Evolutionary conservation across 2,329 filamentous ascomycete genomes (phyloP).

Genomic region (Grosmannia serpens): DNA sequence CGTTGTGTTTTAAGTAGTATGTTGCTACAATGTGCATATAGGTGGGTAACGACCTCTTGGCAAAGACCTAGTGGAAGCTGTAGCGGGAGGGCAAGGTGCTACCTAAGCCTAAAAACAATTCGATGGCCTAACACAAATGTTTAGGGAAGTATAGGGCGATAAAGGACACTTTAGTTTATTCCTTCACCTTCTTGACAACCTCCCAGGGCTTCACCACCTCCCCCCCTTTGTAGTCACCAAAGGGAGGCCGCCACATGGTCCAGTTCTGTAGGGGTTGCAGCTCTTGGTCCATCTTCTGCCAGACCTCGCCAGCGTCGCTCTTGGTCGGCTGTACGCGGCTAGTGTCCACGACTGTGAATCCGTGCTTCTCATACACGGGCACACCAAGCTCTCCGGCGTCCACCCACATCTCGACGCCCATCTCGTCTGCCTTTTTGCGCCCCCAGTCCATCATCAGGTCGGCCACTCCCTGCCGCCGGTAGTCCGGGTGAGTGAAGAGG

Average conservation of each 20-base stretch:
- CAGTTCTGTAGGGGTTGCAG: not conserved
- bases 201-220: not conserved
- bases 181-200: not conserved
- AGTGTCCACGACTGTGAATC: not conserved
- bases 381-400: not conserved
- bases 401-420: not conserved
- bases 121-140: too few relatives aligned
- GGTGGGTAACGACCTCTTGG: too few relatives aligned
- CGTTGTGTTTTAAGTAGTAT: too few relatives aligned
- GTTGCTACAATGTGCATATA: too few relatives aligned
- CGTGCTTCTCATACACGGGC: conserved; percentile 1
- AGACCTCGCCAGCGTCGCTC: not conserved
- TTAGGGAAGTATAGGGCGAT: too few relatives aligned
- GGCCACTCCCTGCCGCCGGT: not conserved
- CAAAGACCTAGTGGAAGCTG: too few relatives aligned
- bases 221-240: not conserved
- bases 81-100: too few relatives aligned
- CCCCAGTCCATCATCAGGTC: not conserved
- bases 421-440: not conserved
- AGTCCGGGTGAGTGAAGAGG: conserved; percentile 1
- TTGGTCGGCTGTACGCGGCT: not conserved
- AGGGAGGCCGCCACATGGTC: not conserved
- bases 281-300: not conserved
- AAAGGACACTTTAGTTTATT: not conserved
- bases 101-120: too few relatives aligned